Evolutionary conservation across 176 grass and related monocot genomes (phyloP), one percentile per base, ranked within the genome.

Genomic region (Pontederia paniculata): DNA sequence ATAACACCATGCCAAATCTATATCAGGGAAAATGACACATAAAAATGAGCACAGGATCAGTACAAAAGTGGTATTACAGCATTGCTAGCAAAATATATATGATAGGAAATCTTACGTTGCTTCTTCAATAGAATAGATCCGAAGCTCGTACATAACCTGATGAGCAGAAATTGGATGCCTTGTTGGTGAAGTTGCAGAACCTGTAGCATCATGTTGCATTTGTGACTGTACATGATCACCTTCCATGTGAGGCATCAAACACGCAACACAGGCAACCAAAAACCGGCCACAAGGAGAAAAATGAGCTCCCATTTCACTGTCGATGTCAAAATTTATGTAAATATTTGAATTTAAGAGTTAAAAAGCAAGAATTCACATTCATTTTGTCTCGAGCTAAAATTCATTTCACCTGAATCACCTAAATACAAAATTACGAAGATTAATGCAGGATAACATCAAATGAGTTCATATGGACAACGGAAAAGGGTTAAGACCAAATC

Each of bases 261-360:
- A 99, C 58, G 94, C 94, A 76, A 99, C 94, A 57, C 94, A 99
- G 31, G 81, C 94, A 22, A 99, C 94, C 72, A 99, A 50, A 84
- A 82, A 99, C 48, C 94, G 87, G 16, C 94, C 94, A 65, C 94
- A 88, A 9, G 94, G 94, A 62, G 94, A 99, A 76, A 99, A 91
- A 76, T 88, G 94, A 59, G 94, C 84, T 67, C 94, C 94, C 94
- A 99, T 99, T 84, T 99, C 94, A 85, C 94, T 99, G 87, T 17
- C 84, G 71, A 56, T 41, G 66, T 53, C 64, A 60, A 54, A 68
- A 58, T 14, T 37, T 37, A 61, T 45, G 23, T 53, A 44, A 54
- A 17, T 42, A 42, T 3, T 51, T 25, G 16, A 54, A 49, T 20
- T 15, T 15, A 2, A 23, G 19, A 19, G 14, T n/a, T 15, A 9